These are phyloP conservation scores for Backusella macrospora DNA, from an alignment of 192 early-diverging fungal species.

Conservation along the genomic window DNA sequence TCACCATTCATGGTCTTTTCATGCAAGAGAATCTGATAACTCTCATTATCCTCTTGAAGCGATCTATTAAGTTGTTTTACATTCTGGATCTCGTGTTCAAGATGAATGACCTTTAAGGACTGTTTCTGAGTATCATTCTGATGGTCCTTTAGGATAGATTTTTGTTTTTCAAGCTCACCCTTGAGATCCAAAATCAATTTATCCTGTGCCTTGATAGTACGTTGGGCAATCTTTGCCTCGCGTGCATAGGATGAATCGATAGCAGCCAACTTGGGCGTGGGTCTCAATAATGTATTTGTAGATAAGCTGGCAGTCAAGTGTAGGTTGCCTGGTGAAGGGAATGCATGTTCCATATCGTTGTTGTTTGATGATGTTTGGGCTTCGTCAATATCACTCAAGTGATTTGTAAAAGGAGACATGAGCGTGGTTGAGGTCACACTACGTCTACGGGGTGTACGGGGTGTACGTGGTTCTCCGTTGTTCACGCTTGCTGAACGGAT, in stretches of 20 bases:
- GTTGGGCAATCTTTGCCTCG: constrained; percentile 44
- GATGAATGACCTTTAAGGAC: constrained; percentile 45
- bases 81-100: constrained; percentile 61
- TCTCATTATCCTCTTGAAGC: constrained; percentile 83
- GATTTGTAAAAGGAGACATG: constrained; percentile 20
- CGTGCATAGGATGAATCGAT: constrained; percentile 23
- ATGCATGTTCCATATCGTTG: not conserved
- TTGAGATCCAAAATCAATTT: constrained; percentile 47
- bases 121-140: constrained; percentile 44
- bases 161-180: constrained; percentile 45
- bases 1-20: constrained; percentile 84
- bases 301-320: not conserved
- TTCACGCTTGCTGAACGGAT: constrained; percentile 36
- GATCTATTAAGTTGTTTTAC: constrained; percentile 67
- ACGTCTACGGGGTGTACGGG: constrained; percentile 42
- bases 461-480: constrained; percentile 33
- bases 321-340: not conserved
- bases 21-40: constrained; percentile 77
- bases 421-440: constrained; percentile 30
- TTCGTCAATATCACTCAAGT: constrained; percentile 20
- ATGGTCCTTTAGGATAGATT: constrained; percentile 40
- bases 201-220: constrained; percentile 46
- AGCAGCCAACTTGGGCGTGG: constrained; percentile 9
- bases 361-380: not conserved
- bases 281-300: constrained; percentile 1